These are phyloP conservation scores for Coffea canephora DNA, from an alignment of 257 asterid species.

Conservation along the genomic window DNA sequence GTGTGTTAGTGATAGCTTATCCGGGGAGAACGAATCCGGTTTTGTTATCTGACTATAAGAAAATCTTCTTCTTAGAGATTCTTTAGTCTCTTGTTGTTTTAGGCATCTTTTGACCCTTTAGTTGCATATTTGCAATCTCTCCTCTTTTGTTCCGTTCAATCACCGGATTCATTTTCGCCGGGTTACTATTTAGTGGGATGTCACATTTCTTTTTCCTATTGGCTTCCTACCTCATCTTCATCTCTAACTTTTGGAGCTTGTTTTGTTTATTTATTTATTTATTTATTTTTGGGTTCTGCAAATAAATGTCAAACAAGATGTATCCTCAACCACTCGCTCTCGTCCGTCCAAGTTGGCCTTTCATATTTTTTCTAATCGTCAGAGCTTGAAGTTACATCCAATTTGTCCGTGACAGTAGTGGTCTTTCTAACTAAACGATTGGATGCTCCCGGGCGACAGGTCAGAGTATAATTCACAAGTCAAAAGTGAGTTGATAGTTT, in stretches of 20 bases:
- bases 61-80: constrained; percentile 22
- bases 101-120: constrained; percentile 25
- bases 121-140: constrained; percentile 31
- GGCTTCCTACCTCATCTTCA: not conserved
- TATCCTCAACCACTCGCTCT: too few relatives aligned
- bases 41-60: constrained; percentile 28
- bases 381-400: not conserved
- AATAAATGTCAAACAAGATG: not conserved
- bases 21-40: constrained; percentile 62
- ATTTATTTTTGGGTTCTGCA: not conserved
- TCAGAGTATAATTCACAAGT: constrained; percentile 28
- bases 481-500: constrained; percentile 40
- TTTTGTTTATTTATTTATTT: not conserved
- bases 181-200: constrained; percentile 22
- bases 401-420: not conserved
- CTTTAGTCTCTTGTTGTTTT: constrained; percentile 18
- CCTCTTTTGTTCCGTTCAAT: constrained; percentile 28
- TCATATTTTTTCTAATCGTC: not conserved
- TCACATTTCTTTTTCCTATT: not conserved
- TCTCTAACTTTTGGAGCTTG: constrained; percentile 7
- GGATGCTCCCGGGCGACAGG: constrained; percentile 17
- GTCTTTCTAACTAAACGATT: constrained; percentile 5
- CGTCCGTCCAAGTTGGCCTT: constrained; percentile 6
- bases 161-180: constrained; percentile 48
- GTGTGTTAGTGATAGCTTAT: constrained; percentile 18